Percentiles rank a stretch among this genome's conserved stretches.
Conservation (phyloP, 2,329 filamentous ascomycete species). For the Clonostachys solani region DNA sequence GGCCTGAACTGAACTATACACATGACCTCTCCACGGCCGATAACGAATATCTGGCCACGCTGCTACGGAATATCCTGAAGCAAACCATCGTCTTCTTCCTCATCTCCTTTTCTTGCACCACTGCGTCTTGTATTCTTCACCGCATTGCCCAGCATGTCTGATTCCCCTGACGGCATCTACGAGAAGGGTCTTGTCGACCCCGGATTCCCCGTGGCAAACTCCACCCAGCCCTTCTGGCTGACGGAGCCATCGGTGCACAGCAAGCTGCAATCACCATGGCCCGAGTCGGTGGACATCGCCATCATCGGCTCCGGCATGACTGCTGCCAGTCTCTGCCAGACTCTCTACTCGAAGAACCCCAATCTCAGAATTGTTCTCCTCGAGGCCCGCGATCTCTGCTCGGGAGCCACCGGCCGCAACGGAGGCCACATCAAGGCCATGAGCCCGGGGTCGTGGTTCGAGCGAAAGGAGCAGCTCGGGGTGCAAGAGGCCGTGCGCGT, state of each 20-base stretch:
- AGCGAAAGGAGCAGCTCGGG: constrained; percentile 20
- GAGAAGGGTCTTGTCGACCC: neutral
- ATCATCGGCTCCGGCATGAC: constrained; percentile 13
- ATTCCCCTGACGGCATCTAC: constrained; percentile 3
- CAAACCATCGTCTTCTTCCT: no score
- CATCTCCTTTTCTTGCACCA: no score
- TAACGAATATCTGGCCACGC: no score
- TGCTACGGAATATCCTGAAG: no score
- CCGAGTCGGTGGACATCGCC: constrained; percentile 6
- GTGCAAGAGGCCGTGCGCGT: constrained; percentile 30
- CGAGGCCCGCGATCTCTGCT: constrained; percentile 44
- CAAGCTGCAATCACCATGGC: no score
- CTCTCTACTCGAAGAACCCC: neutral
- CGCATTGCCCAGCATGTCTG: constrained; percentile 2
- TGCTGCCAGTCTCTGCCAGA: neutral
- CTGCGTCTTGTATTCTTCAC: no score
- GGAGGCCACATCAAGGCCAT: constrained; percentile 45
- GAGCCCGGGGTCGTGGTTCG: constrained; percentile 34
- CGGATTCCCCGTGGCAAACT: neutral
- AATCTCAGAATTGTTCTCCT: constrained; percentile 33
- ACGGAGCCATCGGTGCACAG: no score
- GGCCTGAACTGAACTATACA: no score
- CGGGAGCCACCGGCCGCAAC: constrained; percentile 49
- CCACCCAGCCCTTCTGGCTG: no score
- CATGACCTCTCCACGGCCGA: no score